Base-by-base conservation (phyloP, 768 basidiomycete species). In the Trametes cinnabarina region DNA sequence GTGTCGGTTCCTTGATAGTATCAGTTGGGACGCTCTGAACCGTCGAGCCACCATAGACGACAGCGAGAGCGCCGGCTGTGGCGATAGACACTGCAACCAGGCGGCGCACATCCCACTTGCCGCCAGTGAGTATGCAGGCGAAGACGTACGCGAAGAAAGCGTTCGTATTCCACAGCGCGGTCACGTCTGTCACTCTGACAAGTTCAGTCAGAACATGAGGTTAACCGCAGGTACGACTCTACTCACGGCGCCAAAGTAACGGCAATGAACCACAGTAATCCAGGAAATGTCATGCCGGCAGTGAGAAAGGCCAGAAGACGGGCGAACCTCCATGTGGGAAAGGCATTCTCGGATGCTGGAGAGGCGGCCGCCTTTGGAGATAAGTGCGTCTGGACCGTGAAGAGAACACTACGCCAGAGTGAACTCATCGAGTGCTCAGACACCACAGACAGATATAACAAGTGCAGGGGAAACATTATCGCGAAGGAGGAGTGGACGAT, bases 121-220 rank as follows among this genome's bases (percentile, higher is more conserved):
- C 73, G 20, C 79, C 74, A 59, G 87, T 85, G 3, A 93, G 65
- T 64, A 82, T 82, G 59, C 94, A 84, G n/a, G 87, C 82, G 69
- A 98, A 82, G 25, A 93, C 69, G 68, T 98, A 98, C 5, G 91
- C 90, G 71, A 93, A 94, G 75, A 98, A 94, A 0, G 91, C 88
- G 65, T 90, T 91, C 8, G 89, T 86, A 68, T 96, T 95, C 85
- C 90, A 93, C 25, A 94, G 59, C 0, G 75, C 72, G 30, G 92
- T 95, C 25, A 94, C 84, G 72, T 94, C 92, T 63, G 86, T 88
- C 25, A 93, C 77, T 22, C 93, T 92, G 60, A 15, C 23, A 30
- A 28, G 35, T 5, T 11, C 7, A 58, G 62, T 34, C 57, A 37
- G 25, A 44, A 12, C 25, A 20, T 12, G 39, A 51, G 5, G 20